A percentile compares a stretch with the other conserved stretches of the same genome.
phyloP scores from a whole-genome alignment of 371 early-diverging fungal species.

The Mortierella sp. region DNA sequence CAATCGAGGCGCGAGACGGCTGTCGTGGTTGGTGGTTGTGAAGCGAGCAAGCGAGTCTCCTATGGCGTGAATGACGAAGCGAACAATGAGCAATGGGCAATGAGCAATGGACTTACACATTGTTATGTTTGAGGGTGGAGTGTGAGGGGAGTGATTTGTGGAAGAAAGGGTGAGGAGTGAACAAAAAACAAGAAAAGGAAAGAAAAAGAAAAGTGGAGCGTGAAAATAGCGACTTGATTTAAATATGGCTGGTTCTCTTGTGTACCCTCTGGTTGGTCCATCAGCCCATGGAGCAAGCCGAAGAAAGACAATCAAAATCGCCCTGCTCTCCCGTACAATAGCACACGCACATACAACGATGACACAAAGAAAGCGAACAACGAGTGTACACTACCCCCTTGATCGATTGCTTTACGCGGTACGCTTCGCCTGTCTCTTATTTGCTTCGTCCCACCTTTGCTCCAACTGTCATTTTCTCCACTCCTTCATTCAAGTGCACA shows the following conservation, averaged over 20 bases:
- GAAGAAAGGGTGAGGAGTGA: conserved; percentile 7
- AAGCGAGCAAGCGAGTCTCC: background rate
- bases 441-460: background rate
- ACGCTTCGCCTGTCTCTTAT: conserved; percentile 2
- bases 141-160: background rate
- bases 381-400: background rate
- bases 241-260: background rate
- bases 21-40: background rate
- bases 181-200: background rate
- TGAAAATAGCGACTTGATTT: background rate
- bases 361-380: background rate
- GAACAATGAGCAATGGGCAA: background rate
- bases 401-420: background rate
- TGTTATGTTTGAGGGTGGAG: background rate
- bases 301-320: background rate
- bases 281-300: background rate
- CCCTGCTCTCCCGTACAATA: background rate
- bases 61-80: background rate
- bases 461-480: background rate
- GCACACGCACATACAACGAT: background rate
- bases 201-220: background rate
- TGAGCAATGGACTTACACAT: background rate
- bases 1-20: too few species aligned
- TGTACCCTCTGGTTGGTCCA: background rate
- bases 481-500: too few species aligned